Evolutionary conservation across 2,329 filamentous ascomycete genomes (phyloP), one percentile per base, ranked within the genome.

Genomic region (Incumbomyces lentus): DNA sequence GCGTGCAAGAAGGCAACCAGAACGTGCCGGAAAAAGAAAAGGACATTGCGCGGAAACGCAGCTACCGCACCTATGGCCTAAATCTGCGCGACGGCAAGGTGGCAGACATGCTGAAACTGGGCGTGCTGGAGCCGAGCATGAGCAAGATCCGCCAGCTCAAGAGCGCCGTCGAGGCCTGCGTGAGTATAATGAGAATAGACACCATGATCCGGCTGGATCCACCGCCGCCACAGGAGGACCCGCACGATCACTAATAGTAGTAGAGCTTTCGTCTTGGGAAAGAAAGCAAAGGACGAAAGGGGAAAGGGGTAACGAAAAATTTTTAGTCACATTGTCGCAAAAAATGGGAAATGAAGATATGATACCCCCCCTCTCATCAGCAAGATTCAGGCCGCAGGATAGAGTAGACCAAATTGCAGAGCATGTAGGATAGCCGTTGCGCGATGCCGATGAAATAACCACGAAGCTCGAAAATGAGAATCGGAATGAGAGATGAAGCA

Each of bases 151-250:
- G 90, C 68, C 92, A 96, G 74, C 74, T 98, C 62, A 98, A 98
- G 82, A 93, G 85, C 68, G 92, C 92, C 22, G 92, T 98, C 41
- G 92, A 98, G 72, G 92, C 92, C 46, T 96, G 92, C 68, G 94
- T 98, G 68, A 86, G 88, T 62, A 96, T 98, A 65, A 96, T 98
- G 92, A 80, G 92, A 61, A 98, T 98, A 64, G 92, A 98, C 72
- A 96, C 92, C 55, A 75, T 98, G 68, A 96, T 98, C 71, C 94
- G 94, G 74, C 72, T 98, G 67, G 92, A 98, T 74, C 52, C 56
- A 22, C 89, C 89, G 14, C 88, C 95, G 73, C 78, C 82, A 72
- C 75, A 77, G 62, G 73, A 71, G 34, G 77, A 81, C 61, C 42
- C 42, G 19, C 42, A 45, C 17, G 42, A 38, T 22, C 42, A 45